Conservation (phyloP, 305 asterid species). For the Ilex paraguariensis region DNA sequence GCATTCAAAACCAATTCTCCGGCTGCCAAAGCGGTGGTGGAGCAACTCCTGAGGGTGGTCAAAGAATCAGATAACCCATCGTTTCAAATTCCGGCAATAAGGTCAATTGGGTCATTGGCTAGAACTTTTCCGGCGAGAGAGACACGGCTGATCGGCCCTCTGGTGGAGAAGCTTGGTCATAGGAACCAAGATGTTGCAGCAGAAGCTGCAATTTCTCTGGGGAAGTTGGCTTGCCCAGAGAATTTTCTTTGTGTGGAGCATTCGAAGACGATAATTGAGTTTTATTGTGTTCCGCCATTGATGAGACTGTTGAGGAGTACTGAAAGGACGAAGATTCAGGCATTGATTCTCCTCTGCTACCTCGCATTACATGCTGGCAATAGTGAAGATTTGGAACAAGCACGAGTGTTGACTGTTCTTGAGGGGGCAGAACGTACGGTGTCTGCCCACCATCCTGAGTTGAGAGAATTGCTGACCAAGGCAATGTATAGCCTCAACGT, state of each 20-base stretch:
- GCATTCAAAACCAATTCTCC: constrained; percentile 53
- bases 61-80: constrained; percentile 27
- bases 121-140: constrained; percentile 59
- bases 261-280: constrained; percentile 53
- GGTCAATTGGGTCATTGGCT: constrained; percentile 56
- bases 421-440: constrained; percentile 44
- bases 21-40: constrained; percentile 50
- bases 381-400: constrained; percentile 52
- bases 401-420: constrained; percentile 37
- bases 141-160: constrained; percentile 35
- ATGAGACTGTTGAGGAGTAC: constrained; percentile 34
- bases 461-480: constrained; percentile 46
- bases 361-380: constrained; percentile 59
- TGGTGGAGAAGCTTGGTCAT: constrained; percentile 37
- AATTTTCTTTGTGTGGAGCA: constrained; percentile 52
- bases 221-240: constrained; percentile 42
- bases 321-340: constrained; percentile 35
- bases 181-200: constrained; percentile 26
- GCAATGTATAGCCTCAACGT: constrained; percentile 23
- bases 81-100: constrained; percentile 38
- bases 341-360: constrained; percentile 34
- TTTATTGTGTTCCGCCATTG: constrained; percentile 45
- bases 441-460: constrained; percentile 31
- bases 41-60: constrained; percentile 56
- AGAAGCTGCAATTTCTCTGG: constrained; percentile 49